Base-by-base conservation (phyloP, 2,329 filamentous ascomycete genomes). In the Talaromyces atroroseus region DNA sequence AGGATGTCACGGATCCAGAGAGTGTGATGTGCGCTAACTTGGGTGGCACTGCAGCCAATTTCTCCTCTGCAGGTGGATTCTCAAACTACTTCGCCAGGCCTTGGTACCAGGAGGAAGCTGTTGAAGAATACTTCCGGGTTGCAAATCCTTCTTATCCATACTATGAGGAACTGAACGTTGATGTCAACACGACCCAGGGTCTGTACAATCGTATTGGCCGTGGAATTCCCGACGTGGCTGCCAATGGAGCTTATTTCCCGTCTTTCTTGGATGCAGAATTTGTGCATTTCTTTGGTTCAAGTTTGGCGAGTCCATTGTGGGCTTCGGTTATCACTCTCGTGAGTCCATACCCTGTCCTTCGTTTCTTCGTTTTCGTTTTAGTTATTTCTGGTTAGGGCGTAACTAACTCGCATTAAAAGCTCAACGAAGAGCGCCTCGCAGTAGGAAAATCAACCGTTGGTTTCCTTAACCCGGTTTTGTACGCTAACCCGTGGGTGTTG, bases 391-490 rank as follows among this genome's bases (percentile, higher is more conserved):
- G 79, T 81, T 11, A 29, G 63, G 77, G 77, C 67, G 79, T 21
- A 62, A 80, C 23, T 71, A 14, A 44, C 40, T 44, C 5, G 40
- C 18, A 6, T 71, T 7, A 68, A 64, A 75, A 88, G 8, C 71
- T 88, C 57, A 88, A 88, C 61, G 84, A 87, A 62, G 82, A 80
- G 1, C 73, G 82, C 34, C 68, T 86, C 16, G 69, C 75, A 0
- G 71, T 68, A 0, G 74, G 74, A 2, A 81, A 80, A 66, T 65
- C 69, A 5, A 67, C 78, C 0, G 72, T 82, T 11, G 80, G 80
- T 0, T 82, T 82, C 60, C 65, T 82, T 20, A 79, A 82, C 51
- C 79, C 75, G 0, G 74, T 76, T 42, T 63, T 82, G 10, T 68
- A 70, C 53, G 66, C 58, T 23, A 59, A 68, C 48, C 61, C 62